Conservation (phyloP, 352 stramenopile species). For the Globisporangium megalacanthum region DNA sequence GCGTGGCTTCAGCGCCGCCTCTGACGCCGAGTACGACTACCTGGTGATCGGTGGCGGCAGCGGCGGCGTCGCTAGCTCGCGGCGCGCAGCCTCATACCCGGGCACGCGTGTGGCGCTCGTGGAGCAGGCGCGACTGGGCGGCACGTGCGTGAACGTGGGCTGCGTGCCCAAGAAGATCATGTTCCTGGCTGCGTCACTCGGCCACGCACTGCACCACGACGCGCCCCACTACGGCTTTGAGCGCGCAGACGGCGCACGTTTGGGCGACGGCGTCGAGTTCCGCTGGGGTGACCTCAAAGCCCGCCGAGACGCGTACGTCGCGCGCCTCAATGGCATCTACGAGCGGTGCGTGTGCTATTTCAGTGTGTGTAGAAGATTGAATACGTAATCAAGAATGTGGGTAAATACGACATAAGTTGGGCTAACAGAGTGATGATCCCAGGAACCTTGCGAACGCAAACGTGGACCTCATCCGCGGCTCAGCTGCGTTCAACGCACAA, state of each 20-base stretch:
- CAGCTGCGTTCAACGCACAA: slow-evolving; percentile 75
- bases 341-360: slow-evolving; percentile 28
- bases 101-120: slow-evolving; percentile 94
- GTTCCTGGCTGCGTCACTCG: slow-evolving; percentile 73
- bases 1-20: slow-evolving; percentile 12
- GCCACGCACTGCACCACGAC: slow-evolving; percentile 49
- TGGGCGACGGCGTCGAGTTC: slow-evolving; percentile 50
- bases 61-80: slow-evolving; percentile 91
- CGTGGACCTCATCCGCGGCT: slow-evolving; percentile 87
- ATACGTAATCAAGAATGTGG: no score
- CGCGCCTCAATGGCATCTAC: slow-evolving; percentile 96
- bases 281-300: slow-evolving; percentile 92
- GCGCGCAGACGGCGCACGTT: slow-evolving; percentile 23
- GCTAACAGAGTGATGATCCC: slow-evolving; percentile 1
- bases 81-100: slow-evolving; percentile 75
- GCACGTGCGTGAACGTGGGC: slow-evolving; percentile 99
- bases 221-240: slow-evolving; percentile 58
- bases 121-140: slow-evolving; percentile 87
- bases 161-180: slow-evolving; percentile 99
- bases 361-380: neutral
- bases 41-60: slow-evolving; percentile 90
- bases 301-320: slow-evolving; percentile 92
- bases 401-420: neutral
- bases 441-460: slow-evolving; percentile 89
- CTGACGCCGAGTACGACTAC: slow-evolving; percentile 64